Evolutionary conservation across 352 stramenopile species (phyloP).

Genomic region (Pythium aristosporum): DNA sequence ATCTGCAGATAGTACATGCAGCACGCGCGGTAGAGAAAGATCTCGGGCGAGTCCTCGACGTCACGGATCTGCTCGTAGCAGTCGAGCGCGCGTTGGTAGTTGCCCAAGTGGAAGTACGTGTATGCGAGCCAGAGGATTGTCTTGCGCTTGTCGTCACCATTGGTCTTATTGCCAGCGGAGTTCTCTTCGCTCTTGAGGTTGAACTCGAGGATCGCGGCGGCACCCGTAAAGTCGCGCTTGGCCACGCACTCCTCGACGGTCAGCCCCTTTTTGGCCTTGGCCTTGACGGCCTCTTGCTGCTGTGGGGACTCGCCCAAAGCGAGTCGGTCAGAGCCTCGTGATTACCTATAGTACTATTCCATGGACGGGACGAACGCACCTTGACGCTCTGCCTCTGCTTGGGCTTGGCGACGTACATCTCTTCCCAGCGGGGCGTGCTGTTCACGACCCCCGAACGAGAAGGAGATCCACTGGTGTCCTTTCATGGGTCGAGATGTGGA

Average conservation of each 20-base stretch:
- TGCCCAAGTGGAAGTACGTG: slow-evolving; percentile 92
- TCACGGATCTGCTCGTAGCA: slow-evolving; percentile 86
- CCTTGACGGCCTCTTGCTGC: slow-evolving; percentile 60
- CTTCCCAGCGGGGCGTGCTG: not conserved
- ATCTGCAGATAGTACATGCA: slow-evolving; percentile 94
- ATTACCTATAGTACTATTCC: not conserved
- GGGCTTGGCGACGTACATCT: slow-evolving; percentile 81
- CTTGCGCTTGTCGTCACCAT: slow-evolving; percentile 51
- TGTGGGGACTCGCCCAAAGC: slow-evolving; percentile 5
- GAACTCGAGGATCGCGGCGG: slow-evolving; percentile 94
- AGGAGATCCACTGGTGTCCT: slow-evolving; percentile 5
- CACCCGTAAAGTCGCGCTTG: slow-evolving; percentile 93
- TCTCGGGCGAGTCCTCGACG: slow-evolving; percentile 56
- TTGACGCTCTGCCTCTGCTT: slow-evolving; percentile 74
- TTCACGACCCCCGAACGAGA: not conserved
- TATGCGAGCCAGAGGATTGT: slow-evolving; percentile 94
- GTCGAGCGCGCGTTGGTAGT: slow-evolving; percentile 93
- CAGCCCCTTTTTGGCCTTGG: slow-evolving; percentile 77
- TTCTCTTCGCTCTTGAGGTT: slow-evolving; percentile 89
- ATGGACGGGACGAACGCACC: slow-evolving; percentile 7
- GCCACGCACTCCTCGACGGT: slow-evolving; percentile 73
- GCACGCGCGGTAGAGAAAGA: slow-evolving; percentile 89
- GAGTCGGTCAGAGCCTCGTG: not conserved
- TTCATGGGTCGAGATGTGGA: not conserved
- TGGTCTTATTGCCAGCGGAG: not conserved